Evolutionary conservation across 345 rosid species (phyloP).

Genomic region (Rhizophora mangle): DNA sequence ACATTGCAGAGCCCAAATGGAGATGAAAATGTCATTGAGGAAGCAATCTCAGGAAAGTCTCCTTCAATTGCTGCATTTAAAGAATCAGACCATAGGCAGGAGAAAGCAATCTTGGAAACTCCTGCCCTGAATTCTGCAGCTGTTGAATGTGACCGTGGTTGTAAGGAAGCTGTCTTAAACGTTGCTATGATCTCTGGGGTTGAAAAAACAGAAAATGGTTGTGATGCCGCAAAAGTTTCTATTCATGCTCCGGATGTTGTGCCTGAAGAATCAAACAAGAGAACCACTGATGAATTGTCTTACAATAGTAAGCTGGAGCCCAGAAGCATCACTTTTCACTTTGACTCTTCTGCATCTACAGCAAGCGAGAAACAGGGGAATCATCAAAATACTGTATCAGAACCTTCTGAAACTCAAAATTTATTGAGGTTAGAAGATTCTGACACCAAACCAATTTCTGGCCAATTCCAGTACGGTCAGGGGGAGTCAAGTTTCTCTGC

Average conservation of each 20-base stretch:
- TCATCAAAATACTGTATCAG: conserved; percentile 16
- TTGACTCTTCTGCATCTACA: conserved; percentile 22
- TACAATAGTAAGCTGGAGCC: conserved; percentile 25
- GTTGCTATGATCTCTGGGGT: neutral
- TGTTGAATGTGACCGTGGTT: neutral
- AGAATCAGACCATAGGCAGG: conserved; percentile 7
- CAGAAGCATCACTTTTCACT: conserved; percentile 32
- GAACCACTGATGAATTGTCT: conserved; percentile 15
- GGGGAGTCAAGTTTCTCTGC: conserved; percentile 82
- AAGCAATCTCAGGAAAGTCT: conserved; percentile 12
- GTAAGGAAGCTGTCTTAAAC: neutral
- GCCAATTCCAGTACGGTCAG: conserved; percentile 23
- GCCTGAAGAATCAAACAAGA: neutral
- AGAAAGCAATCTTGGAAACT: neutral
- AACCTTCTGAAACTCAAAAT: conserved; percentile 18
- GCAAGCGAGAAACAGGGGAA: conserved; percentile 16
- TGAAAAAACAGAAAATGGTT: conserved; percentile 16
- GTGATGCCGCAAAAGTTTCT: conserved; percentile 7
- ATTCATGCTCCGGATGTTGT: conserved; percentile 3
- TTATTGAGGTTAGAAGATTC: conserved; percentile 22
- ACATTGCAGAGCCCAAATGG: conserved; percentile 30
- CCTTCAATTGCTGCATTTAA: conserved; percentile 11
- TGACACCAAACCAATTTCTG: conserved; percentile 24
- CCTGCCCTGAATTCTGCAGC: conserved; percentile 2
- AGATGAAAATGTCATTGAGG: conserved; percentile 16